Evolutionary conservation across 208 protist species (phyloP), one percentile per base, ranked within the genome.

Genomic region (Crithidia sp.): DNA sequence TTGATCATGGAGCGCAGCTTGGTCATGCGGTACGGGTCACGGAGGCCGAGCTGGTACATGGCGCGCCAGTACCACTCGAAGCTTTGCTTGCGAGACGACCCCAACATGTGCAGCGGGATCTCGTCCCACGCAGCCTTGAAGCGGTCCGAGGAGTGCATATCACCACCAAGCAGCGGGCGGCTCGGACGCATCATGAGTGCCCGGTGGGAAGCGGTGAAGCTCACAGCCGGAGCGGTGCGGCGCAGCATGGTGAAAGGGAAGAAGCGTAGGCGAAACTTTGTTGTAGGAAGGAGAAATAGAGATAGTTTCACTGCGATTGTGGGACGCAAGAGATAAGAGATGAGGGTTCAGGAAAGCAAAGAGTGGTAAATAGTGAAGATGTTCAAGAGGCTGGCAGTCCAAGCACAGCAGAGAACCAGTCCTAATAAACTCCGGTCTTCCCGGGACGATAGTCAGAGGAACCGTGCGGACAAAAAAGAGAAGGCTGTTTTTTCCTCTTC

Each of bases 111-210:
- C 74, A 90, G 65, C 47, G 90, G 90, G 37, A 85, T 90, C 72
- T 95, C 90, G 69, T 95, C 90, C 90, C 90, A 95, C 5, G 88
- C 86, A 8, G 88, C 90, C 83, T 93, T 92, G 79, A 88, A 92
- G 77, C 90, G 86, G 72, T 95, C 90, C 5, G 40, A 67, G 55
- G 88, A 92, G 83, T 87, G 81, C 90, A 95, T 95, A 75, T 95
- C 90, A 57, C 73, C 85, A 49, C 84, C 76, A 36, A 95, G 78
- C 49, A 95, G 82, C 2, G 90, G 81, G 57, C 86, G 86, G 67
- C 71, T 91, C 39, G 84, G 79, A 41, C 80, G 77, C 74, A 91
- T 64, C 82, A 89, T 91, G 53, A 95, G 85, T 40, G 88, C 88
- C 41, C 87, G 83, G 67, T 93, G 87, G 19, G 88, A 93, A 7